phyloP scores from a whole-genome alignment of 768 basidiomycete genomes.

The Pleurotus sapidus region DNA sequence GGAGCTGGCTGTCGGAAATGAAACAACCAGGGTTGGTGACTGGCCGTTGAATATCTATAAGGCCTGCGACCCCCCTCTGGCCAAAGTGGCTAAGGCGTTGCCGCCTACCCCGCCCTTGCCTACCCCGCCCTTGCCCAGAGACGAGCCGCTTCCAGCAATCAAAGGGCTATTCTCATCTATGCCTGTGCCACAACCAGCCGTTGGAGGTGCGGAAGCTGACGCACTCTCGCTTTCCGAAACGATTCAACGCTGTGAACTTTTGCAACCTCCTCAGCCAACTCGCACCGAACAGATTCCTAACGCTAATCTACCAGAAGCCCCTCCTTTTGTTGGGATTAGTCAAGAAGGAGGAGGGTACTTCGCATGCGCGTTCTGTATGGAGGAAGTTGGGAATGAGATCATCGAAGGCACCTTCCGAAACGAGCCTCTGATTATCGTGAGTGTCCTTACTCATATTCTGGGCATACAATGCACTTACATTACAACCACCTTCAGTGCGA shows the following conservation, averaged over 20 bases:
- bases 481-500: background rate
- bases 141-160: background rate
- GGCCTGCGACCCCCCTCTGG: background rate
- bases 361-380: slow-evolving; percentile 3
- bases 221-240: background rate
- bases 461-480: no score
- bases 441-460: background rate
- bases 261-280: background rate
- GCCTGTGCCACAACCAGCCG: background rate
- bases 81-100: background rate
- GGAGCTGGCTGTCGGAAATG: background rate
- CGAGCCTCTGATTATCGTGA: background rate
- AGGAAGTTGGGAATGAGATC: background rate
- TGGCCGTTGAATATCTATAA: slow-evolving; percentile 2
- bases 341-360: background rate
- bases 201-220: background rate
- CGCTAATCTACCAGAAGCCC: background rate
- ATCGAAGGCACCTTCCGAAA: background rate
- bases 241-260: background rate
- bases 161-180: background rate
- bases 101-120: background rate
- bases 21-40: background rate
- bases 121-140: background rate
- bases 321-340: background rate
- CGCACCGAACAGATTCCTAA: no score